Evolutionary conservation across 108 stramenopile species (phyloP).

Genomic region (Fistulifera pelliculosa): DNA sequence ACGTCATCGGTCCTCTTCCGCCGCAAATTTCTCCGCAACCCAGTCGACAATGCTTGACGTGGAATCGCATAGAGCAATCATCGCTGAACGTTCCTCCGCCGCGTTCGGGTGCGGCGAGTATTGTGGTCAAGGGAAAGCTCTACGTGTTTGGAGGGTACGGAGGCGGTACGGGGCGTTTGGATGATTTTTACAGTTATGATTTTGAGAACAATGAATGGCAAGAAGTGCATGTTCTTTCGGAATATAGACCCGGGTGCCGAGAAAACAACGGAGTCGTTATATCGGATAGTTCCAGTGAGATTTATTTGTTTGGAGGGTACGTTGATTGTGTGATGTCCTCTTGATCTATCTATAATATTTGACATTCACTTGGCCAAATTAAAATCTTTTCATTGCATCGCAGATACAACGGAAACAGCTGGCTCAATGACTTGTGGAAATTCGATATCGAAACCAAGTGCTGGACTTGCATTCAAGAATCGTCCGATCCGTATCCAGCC

Average conservation of each 20-base stretch:
- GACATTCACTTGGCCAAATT: too few species aligned
- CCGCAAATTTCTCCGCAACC: too few species aligned
- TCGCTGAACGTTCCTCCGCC: constrained; percentile 48
- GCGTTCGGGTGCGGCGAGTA: constrained; percentile 81
- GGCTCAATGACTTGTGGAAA: constrained; percentile 90
- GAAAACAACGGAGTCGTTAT: constrained; percentile 84
- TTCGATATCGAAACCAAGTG: constrained; percentile 68
- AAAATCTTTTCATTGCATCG: constrained; percentile 28
- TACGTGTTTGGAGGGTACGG: constrained; percentile 44
- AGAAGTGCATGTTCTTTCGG: constrained; percentile 51
- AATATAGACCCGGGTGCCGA: constrained; percentile 67
- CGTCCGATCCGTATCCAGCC: constrained; percentile 20
- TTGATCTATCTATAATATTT: too few species aligned
- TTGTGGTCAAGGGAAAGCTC: constrained; percentile 66
- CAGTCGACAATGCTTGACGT: constrained; percentile 2
- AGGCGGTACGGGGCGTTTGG: constrained; percentile 72
- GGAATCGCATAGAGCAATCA: not conserved
- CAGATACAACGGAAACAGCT: constrained; percentile 46
- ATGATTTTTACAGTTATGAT: constrained; percentile 83
- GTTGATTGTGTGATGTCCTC: too few species aligned
- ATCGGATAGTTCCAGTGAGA: constrained; percentile 35
- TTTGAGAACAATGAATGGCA: constrained; percentile 63
- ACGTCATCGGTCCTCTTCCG: too few species aligned
- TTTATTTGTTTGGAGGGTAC: constrained; percentile 86
- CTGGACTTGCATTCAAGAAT: constrained; percentile 81